Percentiles rank a stretch among this genome's conserved stretches.
phyloP scores from a whole-genome alignment of 306 rosid species.

The Mimosa bimucronata region DNA sequence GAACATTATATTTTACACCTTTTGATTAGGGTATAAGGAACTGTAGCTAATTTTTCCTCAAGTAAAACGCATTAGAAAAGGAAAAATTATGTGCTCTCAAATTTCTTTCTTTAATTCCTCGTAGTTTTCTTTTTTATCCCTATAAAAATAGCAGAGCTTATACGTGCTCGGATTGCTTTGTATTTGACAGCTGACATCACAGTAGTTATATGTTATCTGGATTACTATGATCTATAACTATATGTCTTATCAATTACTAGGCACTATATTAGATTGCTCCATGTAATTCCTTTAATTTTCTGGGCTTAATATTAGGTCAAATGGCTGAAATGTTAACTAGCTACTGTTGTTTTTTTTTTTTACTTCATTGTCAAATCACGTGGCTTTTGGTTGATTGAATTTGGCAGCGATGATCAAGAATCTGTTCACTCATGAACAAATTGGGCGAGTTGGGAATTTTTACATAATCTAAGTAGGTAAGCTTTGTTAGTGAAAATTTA shows the following conservation, averaged over 20 bases:
- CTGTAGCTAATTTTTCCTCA: too few relatives aligned
- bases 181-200: background rate
- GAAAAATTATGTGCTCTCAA: background rate
- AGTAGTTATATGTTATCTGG: background rate
- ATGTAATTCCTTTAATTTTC: background rate
- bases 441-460: constrained; percentile 7
- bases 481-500: background rate
- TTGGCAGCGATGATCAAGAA: constrained; percentile 1
- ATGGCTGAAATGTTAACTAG: background rate
- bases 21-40: too few relatives aligned
- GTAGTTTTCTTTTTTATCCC: background rate
- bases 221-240: background rate
- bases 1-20: too few relatives aligned
- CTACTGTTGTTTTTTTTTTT: background rate
- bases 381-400: constrained; percentile 1
- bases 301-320: background rate
- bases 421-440: background rate
- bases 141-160: background rate
- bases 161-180: background rate
- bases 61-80: background rate
- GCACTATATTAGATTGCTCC: background rate
- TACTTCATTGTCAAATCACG: background rate
- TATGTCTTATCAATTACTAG: background rate
- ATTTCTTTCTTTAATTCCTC: background rate
- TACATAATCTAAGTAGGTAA: constrained; percentile 5